phyloP scores from a whole-genome alignment of 192 early-diverging fungal species.

The Oehlia diaphana region DNA sequence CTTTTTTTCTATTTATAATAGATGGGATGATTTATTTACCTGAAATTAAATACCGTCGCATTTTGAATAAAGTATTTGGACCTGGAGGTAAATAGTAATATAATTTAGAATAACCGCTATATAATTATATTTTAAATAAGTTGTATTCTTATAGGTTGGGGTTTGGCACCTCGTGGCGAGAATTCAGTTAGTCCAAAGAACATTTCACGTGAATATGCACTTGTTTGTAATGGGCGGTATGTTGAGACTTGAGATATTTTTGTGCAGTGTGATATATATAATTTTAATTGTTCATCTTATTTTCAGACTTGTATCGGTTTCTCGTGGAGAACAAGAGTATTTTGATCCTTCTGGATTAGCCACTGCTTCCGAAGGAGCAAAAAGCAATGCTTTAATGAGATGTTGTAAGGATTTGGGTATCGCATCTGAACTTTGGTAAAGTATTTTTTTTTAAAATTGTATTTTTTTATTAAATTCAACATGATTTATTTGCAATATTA shows the following conservation, averaged over 20 bases:
- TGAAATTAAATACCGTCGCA: conserved; percentile 97
- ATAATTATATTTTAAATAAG: neutral
- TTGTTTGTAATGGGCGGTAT: conserved; percentile 82
- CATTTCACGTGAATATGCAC: conserved; percentile 89
- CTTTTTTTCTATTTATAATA: conserved; percentile 21
- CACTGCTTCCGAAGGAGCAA: conserved; percentile 85
- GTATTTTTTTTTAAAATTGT: neutral
- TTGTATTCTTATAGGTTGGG: conserved; percentile 56
- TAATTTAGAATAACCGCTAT: neutral
- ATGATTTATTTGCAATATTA: neutral
- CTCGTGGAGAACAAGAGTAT: conserved; percentile 93
- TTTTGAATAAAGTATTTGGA: conserved; percentile 92
- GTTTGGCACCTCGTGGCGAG: conserved; percentile 84
- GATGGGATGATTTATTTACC: conserved; percentile 95
- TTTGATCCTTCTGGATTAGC: conserved; percentile 75
- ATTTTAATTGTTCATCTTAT: neutral
- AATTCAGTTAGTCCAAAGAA: conserved; percentile 78
- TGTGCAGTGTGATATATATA: neutral
- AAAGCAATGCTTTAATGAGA: conserved; percentile 91
- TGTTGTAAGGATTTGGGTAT: conserved; percentile 97
- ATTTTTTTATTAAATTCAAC: neutral
- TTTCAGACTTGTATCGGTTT: conserved; percentile 73
- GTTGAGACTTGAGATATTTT: neutral
- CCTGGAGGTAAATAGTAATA: conserved; percentile 65
- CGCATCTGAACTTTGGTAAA: conserved; percentile 85